Base-by-base conservation (phyloP, 176 grass and related monocot genomes). In the Chloris gayana region DNA sequence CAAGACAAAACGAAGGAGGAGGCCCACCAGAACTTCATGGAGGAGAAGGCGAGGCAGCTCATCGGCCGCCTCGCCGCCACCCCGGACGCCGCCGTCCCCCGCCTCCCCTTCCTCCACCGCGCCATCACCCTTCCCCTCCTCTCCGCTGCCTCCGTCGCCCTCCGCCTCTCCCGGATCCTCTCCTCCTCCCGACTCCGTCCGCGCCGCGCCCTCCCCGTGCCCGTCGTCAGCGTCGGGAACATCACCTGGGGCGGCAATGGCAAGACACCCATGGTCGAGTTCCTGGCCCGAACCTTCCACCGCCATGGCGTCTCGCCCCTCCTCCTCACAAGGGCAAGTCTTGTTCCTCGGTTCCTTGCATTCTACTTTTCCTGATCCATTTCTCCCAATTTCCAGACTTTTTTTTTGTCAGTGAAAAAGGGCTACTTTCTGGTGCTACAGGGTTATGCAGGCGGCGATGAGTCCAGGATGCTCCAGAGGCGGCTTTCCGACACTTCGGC, bases 191-290 rank as follows among this genome's bases (percentile, higher is more conserved):
- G 66, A 13, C 80, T 97, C 71, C 70, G 89, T 84, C 53, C 47
- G 10, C 87, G 51, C 26, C 86, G 44, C 86, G 12, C 38, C 21
- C 75, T 84, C 17, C 57, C 86, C 2, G 86, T 98, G 29, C 92
- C 92, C 11, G 86, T 95, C 34, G 79, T 95, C 75, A 95, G 92
- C 75, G 92, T 95, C 44, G 96, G 92, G 4, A 98, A 98, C 80
- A 72, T 91, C 67, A 98, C 90, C 37, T 95, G 90, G 90, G 96
- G 90, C 9, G 90, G 90, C 32, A 95, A 87, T 30, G 95, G 95
- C 18, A 95, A 95, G 89, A 98, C 96, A 1, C 90, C 90, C 50
- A 95, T 91, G 92, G 90, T 98, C 44, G 90, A 95, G 56, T 95
- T 86, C 62, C 41, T 93, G 30, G 88, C 90, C 57, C 84, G 86